Conservation (phyloP, 1,139 yeast species). For the Hansenula lynferdii region DNA sequence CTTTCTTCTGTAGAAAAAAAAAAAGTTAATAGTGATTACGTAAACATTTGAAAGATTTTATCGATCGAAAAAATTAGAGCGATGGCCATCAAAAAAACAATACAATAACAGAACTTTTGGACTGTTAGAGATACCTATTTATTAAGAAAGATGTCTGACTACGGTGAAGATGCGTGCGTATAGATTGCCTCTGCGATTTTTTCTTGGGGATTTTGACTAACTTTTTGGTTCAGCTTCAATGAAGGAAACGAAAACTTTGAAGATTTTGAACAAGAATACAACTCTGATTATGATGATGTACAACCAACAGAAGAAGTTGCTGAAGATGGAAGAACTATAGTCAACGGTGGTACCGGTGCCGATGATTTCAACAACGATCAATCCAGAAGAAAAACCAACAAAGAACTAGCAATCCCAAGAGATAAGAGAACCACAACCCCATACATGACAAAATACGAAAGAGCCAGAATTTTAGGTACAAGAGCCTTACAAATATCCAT, state of each 20-base stretch:
- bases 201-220: no score
- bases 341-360: slow-evolving; percentile 63
- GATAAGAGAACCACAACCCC: slow-evolving; percentile 94
- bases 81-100: neutral
- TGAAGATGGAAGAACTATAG: slow-evolving; percentile 70
- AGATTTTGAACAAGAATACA: slow-evolving; percentile 77
- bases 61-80: neutral
- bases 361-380: slow-evolving; percentile 43
- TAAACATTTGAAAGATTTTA: neutral
- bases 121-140: no score
- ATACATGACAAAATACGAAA: slow-evolving; percentile 96
- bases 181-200: no score
- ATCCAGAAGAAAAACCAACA: slow-evolving; percentile 60
- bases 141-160: slow-evolving; percentile 47
- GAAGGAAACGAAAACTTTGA: slow-evolving; percentile 79
- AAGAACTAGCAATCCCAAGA: slow-evolving; percentile 83
- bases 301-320: slow-evolving; percentile 51
- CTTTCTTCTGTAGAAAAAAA: neutral
- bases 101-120: no score
- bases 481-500: slow-evolving; percentile 94
- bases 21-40: neutral
- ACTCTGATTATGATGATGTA: slow-evolving; percentile 57
- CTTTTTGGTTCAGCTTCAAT: slow-evolving; percentile 42
- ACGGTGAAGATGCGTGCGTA: slow-evolving; percentile 41
- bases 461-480: slow-evolving; percentile 95